A percentile compares a stretch with the other conserved stretches of the same genome.
phyloP scores from a whole-genome alignment of 306 rosid species.

The Albizia julibrissin region DNA sequence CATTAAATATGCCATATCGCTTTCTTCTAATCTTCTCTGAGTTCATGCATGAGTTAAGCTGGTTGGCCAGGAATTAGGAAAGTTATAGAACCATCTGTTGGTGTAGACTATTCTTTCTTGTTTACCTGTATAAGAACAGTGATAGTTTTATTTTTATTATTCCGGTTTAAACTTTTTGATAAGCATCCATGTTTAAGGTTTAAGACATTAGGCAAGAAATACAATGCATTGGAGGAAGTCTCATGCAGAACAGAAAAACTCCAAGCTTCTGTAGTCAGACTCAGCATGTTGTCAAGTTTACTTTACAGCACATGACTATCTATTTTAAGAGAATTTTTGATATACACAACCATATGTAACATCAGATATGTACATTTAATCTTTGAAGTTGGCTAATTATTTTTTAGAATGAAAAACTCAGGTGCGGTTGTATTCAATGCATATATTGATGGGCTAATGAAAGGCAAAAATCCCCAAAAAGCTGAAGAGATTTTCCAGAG shows the following conservation, averaged over 20 bases:
- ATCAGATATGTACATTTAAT: slow-evolving; percentile 7
- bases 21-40: not conserved
- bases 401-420: slow-evolving; percentile 38
- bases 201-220: not conserved
- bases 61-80: not conserved
- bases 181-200: not conserved
- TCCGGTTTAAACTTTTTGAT: not conserved
- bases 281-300: not conserved
- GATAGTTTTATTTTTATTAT: not conserved
- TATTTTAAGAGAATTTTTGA: not conserved
- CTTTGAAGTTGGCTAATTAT: slow-evolving; percentile 25
- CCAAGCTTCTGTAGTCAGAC: not conserved
- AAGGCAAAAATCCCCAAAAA: slow-evolving; percentile 67
- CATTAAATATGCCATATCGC: not conserved
- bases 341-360: not conserved
- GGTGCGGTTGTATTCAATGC: slow-evolving; percentile 82
- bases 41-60: slow-evolving; percentile 2
- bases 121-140: not conserved
- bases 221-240: not conserved
- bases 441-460: slow-evolving; percentile 80
- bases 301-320: not conserved
- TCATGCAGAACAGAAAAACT: not conserved
- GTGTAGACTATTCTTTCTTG: not conserved
- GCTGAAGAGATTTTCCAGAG: slow-evolving; percentile 78
- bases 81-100: not conserved